phyloP scores from a whole-genome alignment of 306 rosid genomes.

The Cucurbita maxima region DNA sequence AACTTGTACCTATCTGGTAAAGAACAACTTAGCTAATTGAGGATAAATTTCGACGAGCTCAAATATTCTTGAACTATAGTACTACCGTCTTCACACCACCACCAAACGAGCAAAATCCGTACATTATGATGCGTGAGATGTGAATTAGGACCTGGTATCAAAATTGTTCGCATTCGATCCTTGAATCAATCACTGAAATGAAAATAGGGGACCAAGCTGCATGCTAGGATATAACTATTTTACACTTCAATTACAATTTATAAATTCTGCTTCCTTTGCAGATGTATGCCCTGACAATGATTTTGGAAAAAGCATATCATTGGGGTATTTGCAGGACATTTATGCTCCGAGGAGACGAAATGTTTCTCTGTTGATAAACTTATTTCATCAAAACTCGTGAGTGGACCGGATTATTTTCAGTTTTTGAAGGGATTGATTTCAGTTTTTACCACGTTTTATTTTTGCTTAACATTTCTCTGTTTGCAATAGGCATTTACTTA shows the following conservation, averaged over 20 bases:
- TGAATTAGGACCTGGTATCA: neutral
- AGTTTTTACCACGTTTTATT: neutral
- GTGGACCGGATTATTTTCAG: constrained; percentile 9
- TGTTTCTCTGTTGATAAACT: constrained; percentile 19
- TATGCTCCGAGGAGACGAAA: constrained; percentile 20
- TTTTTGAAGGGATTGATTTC: neutral
- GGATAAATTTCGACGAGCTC: neutral
- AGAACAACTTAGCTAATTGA: neutral
- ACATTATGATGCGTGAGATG: neutral
- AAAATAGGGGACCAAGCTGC: neutral
- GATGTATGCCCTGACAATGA: constrained; percentile 24
- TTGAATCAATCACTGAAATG: neutral
- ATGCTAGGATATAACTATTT: neutral
- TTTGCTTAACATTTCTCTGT: neutral
- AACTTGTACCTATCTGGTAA: neutral
- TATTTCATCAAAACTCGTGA: constrained; percentile 47
- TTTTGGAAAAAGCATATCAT: constrained; percentile 29
- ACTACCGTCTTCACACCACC: neutral
- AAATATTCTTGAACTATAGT: neutral
- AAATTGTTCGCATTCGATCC: neutral
- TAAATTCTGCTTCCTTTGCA: constrained; percentile 14
- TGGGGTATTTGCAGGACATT: constrained; percentile 22
- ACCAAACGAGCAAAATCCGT: neutral
- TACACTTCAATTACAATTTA: neutral
- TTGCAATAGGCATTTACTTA: neutral